Base-by-base conservation (phyloP, 139 green algal species). In the Tetratostichococcus sp. region DNA sequence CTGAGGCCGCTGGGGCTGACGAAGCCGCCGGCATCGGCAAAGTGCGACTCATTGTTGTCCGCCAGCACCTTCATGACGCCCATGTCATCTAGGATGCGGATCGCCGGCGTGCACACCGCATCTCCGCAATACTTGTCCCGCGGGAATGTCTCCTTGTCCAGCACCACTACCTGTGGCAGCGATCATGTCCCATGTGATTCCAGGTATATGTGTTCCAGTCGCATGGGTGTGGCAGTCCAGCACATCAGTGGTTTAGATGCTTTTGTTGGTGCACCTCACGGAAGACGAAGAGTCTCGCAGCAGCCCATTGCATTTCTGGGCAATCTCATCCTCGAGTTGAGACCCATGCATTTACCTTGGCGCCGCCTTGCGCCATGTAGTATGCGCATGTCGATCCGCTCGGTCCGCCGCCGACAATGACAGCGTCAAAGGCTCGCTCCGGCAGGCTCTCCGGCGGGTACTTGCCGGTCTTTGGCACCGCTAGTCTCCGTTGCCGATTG, bases 61-160 rank as follows among this genome's bases (percentile, higher is more conserved):
- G 86, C 57, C 30, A 97, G 86, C 84, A 94, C 89, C 82, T 93
- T 65, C 73, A 94, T 79, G 28, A 94, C 89, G 43, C 87, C 88
- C 88, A 92, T 93, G 33, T 93, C 85, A 75, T 89, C 50, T 35
- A 92, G 35, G 5, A 91, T 85, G 30, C 75, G 78, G 79, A 97
- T 92, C 43, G 91, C 92, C 23, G 92, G 93, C 0, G 92, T 97
- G 84, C 92, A 97, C 5, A 90, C 86, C n/a, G 90, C 90, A 86
- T 95, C 90, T 26, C 87, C 90, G 71, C 90, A 94, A 79, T 92
- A 93, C 81, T 89, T 92, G 79, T 89, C 89, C 17, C 93, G 83
- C 0, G 93, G 93, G 77, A 97, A 97, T 0, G 76, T 86, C 67
- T 94, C 91, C 85, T 97, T 97, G 67, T 97, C 93, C 31, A 95